Evolutionary conservation across 768 basidiomycete genomes (phyloP), one percentile per base, ranked within the genome.

Genomic region (Lactarius sp.): DNA sequence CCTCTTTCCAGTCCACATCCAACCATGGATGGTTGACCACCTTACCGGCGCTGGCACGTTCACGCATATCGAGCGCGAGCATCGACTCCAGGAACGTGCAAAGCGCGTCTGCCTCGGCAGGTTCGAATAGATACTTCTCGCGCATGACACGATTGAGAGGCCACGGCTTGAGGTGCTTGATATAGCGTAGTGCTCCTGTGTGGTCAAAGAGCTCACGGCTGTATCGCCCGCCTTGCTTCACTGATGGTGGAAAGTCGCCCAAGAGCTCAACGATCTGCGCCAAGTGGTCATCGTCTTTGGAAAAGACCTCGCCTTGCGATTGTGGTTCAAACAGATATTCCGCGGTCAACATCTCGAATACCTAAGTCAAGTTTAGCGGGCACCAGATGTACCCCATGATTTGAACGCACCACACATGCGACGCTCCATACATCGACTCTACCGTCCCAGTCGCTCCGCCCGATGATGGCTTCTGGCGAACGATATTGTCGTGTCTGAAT

Each of bases 401-500:
- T n/a, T 36, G 27, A 10, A 78, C 84, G 71, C 67, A 90, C 83
- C 70, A 97, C 80, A 75, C 93, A 95, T 22, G 91, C 94, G 31
- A 92, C 85, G 69, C 88, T 90, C 94, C 94, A 97, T 22, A 95
- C 83, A 75, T 97, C 94, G 50, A 84, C 92, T 59, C 87, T 84
- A 42, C 84, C 79, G 68, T 87, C 91, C 94, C 94, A 97, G 68
- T 92, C 90, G 41, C 82, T 83, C 59, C 86, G 84, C 18, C 94
- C 94, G 18, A 95, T 77, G 69, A 97, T 94, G 59, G 92, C 94
- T 74, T 97, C 94, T n/a, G 94, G 94, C 33, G 90, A 84, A 65
- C 94, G 88, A 73, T 97, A 97, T 72, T 96, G 94, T 49, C 94
- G 84, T n/a, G 94, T 97, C 76, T 96, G 94, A 68, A 95, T 96